Base-by-base conservation (phyloP, 2,329 filamentous ascomycete genomes). In the Aureobasidium pullulans region DNA sequence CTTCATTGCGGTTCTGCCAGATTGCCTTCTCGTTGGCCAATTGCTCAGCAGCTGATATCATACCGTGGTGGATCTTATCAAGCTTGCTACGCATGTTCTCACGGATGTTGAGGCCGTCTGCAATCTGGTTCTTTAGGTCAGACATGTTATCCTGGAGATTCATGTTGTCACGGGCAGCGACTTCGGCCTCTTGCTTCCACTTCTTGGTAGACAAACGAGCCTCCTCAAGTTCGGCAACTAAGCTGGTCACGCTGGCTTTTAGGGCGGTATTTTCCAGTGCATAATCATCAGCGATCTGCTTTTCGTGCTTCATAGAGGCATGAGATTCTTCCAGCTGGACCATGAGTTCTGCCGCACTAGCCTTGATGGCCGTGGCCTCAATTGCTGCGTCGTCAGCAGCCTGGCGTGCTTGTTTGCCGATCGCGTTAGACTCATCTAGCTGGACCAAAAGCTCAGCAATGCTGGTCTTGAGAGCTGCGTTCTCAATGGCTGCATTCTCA, bases 21-120 rank as follows among this genome's bases (percentile, higher is more conserved):
- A 83, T 81, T 32, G 87, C 84, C 69, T 92, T 93, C 69, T 97
- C 92, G 66, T 89, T 85, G 23, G 88, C 85, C 62, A 96, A 85
- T 62, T 96, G 87, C 48, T 84, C 84, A 57, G 89, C 86, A 50
- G 90, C 89, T 59, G 79, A 79, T 34, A 85, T 83, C 87, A 97
- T 93, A 66, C 96, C 90, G 63, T 90, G 84, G 73, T 97, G 92
- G 40, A 99, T 78, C 61, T 85, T 85, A 66, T 93, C 84, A 68
- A 96, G 88, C 73, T 94, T 96, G 70, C 80, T 79, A 65, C 90
- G 87, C 83, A 95, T 92, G 62, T 81, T 85, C 70, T 96, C 90
- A 60, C 91, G 87, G 61, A 95, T 83, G 63, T 87, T 85, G 68
- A 92, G 85, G 68, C 90, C 93, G 75, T 96, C 92, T 68, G 94